Conservation (phyloP, 192 early-diverging fungal species). For the Piromyces sp. region DNA sequence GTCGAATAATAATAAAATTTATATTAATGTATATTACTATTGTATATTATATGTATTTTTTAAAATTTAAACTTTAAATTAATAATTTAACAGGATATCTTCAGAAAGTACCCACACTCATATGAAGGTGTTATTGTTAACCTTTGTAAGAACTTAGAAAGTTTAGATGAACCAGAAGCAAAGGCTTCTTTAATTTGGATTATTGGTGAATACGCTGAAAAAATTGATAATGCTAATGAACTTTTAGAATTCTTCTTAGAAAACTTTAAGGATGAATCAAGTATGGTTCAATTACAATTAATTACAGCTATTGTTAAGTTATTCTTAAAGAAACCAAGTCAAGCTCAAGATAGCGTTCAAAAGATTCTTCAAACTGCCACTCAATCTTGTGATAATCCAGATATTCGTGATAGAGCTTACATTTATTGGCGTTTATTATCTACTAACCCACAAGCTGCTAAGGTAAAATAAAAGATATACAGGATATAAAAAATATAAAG, state of each 20-base stretch:
- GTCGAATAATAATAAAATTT: too few species aligned
- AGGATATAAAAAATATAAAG: not conserved
- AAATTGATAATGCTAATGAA: conserved; percentile 90
- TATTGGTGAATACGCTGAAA: conserved; percentile 91
- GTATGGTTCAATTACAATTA: conserved; percentile 65
- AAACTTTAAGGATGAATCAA: conserved; percentile 74
- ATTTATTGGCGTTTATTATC: conserved; percentile 96
- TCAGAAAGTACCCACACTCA: conserved; percentile 91
- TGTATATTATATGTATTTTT: too few species aligned
- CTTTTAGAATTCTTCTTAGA: conserved; percentile 75
- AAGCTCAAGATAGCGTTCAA: conserved; percentile 81
- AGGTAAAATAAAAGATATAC: conserved; percentile 14
- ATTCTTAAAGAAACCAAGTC: conserved; percentile 80
- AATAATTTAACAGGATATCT: conserved; percentile 77
- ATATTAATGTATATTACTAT: too few species aligned
- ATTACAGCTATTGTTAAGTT: conserved; percentile 92
- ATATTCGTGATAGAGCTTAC: conserved; percentile 90
- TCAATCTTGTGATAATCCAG: conserved; percentile 88
- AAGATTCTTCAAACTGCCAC: conserved; percentile 89
- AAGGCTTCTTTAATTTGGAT: conserved; percentile 99
- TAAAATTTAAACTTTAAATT: too few species aligned
- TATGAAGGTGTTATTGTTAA: conserved; percentile 86
- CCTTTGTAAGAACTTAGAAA: conserved; percentile 89
- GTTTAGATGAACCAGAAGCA: conserved; percentile 91
- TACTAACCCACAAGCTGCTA: conserved; percentile 78